Evolutionary conservation across 768 basidiomycete genomes (phyloP).

Genomic region (Tephrocybe rancida): DNA sequence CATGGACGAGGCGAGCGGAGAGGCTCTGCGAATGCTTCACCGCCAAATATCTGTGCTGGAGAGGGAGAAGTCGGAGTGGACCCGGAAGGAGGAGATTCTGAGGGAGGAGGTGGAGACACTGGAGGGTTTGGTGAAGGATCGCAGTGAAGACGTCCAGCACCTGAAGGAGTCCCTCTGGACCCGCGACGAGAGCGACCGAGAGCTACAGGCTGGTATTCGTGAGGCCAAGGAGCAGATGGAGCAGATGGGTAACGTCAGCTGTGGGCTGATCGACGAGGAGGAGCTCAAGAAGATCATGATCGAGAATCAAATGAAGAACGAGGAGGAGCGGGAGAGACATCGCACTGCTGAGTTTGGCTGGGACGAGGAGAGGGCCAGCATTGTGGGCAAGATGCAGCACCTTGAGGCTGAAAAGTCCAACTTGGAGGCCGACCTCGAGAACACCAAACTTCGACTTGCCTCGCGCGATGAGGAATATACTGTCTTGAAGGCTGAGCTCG

Average conservation of each 20-base stretch:
- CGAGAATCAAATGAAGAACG: constrained; percentile 42
- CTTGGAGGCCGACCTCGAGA: constrained; percentile 46
- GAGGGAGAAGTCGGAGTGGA: constrained; percentile 57
- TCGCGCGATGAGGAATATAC: constrained; percentile 45
- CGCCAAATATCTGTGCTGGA: constrained; percentile 77
- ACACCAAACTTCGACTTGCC: constrained; percentile 38
- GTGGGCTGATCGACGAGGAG: constrained; percentile 43
- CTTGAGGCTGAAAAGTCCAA: constrained; percentile 45
- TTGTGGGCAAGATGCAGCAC: constrained; percentile 41
- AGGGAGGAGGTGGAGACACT: constrained; percentile 50
- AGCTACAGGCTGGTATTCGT: constrained; percentile 53
- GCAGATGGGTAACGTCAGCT: constrained; percentile 50
- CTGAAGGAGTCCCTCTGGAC: constrained; percentile 46
- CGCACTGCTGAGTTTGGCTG: constrained; percentile 43
- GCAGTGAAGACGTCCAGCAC: constrained; percentile 43
- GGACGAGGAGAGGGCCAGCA: constrained; percentile 53
- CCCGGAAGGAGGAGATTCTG: constrained; percentile 42
- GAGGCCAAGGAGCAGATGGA: constrained; percentile 66
- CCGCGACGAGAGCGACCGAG: constrained; percentile 55
- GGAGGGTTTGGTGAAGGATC: constrained; percentile 47
- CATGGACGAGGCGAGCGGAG: constrained; percentile 82
- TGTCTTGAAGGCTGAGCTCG: constrained; percentile 62
- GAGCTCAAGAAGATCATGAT: constrained; percentile 40
- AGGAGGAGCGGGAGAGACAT: constrained; percentile 44
- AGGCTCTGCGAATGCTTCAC: constrained; percentile 81